A percentile compares a stretch with the other conserved stretches of the same genome.
Conservation (phyloP, 345 rosid genomes). For the Litchi chinensis region DNA sequence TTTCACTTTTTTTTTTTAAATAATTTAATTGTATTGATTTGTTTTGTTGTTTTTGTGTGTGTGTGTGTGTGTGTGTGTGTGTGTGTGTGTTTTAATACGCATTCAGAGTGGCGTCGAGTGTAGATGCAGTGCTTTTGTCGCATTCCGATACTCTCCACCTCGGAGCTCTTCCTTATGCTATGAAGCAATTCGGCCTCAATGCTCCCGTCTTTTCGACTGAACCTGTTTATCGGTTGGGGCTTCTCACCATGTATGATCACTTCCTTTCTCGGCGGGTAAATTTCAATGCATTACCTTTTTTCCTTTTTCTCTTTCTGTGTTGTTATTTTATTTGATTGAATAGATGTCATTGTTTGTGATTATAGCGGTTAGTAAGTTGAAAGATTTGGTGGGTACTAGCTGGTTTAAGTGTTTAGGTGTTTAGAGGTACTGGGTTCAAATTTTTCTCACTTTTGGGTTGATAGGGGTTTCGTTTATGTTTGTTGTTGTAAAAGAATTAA, state of each 20-base stretch:
- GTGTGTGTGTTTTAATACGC: too few relatives aligned
- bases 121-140: constrained; percentile 89
- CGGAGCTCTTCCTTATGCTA: constrained; percentile 94
- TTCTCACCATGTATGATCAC: constrained; percentile 95
- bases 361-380: neutral
- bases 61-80: too few relatives aligned
- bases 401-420: too few relatives aligned
- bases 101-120: constrained; percentile 71
- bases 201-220: constrained; percentile 89
- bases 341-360: neutral
- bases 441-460: neutral
- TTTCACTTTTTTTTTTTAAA: neutral
- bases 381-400: neutral
- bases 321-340: neutral
- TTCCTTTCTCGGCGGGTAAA: constrained; percentile 81
- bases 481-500: neutral
- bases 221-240: constrained; percentile 81
- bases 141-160: constrained; percentile 89
- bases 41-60: neutral
- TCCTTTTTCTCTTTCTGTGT: neutral
- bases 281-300: neutral
- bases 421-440: neutral
- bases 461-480: neutral
- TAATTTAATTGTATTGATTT: neutral
- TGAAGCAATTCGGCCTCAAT: constrained; percentile 82